Evolutionary conservation across 176 grass and related monocot genomes (phyloP).

Genomic region (Tuctoria greenei): DNA sequence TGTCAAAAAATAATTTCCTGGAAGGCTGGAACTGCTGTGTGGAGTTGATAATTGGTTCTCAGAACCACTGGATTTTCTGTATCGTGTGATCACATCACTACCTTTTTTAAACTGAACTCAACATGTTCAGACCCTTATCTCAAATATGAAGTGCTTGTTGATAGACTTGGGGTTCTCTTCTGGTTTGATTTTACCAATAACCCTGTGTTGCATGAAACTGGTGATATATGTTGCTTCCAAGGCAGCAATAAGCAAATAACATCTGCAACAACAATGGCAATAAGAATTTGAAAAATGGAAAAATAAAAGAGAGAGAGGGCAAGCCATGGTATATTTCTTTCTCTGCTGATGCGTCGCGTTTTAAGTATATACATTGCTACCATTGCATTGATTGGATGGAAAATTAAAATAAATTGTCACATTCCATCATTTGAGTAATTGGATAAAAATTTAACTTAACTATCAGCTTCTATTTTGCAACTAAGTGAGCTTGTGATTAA

Average conservation of each 20-base stretch:
- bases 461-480: neutral
- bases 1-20: neutral
- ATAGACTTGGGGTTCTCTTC: neutral
- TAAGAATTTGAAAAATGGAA: neutral
- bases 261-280: no score
- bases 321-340: neutral
- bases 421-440: neutral
- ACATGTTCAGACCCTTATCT: constrained; percentile 1
- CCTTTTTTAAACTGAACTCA: neutral
- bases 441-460: neutral
- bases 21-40: neutral
- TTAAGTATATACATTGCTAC: neutral
- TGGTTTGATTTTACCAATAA: neutral
- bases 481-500: neutral
- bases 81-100: neutral
- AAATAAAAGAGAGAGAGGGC: neutral
- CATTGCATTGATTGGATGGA: neutral
- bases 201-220: no score
- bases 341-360: neutral
- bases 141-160: neutral
- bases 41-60: neutral
- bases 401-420: no score
- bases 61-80: neutral
- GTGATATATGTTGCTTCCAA: neutral
- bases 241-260: no score